Evolutionary conservation across 805 yeast species (phyloP).

Genomic region (Cyberlindnera maritima): DNA sequence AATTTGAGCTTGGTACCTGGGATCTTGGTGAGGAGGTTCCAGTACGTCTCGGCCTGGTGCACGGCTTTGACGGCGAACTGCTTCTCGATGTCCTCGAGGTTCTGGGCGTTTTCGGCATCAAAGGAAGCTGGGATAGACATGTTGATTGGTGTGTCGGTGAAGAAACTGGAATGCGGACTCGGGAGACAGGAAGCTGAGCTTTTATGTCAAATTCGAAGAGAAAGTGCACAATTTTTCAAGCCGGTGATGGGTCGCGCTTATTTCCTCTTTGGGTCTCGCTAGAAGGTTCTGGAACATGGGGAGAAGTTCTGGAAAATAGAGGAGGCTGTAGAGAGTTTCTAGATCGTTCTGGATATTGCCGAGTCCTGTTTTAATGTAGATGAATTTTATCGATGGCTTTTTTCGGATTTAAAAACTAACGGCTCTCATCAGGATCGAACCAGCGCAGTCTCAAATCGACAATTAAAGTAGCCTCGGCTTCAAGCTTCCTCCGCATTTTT

Average conservation of each 20-base stretch:
- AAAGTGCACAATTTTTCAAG: background rate
- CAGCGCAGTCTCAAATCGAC: no score
- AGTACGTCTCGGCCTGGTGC: constrained; percentile 91
- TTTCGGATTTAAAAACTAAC: no score
- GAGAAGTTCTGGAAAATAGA: background rate
- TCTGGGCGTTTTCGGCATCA: constrained; percentile 89
- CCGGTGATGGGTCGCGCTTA: background rate
- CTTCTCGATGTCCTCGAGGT: constrained; percentile 92
- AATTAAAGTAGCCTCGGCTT: background rate
- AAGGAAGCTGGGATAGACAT: constrained; percentile 34
- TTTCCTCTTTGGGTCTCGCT: background rate
- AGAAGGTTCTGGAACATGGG: background rate
- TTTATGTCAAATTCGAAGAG: background rate
- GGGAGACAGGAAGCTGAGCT: no score
- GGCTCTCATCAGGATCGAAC: no score
- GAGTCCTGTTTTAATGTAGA: no score
- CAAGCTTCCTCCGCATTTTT: background rate
- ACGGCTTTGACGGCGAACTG: constrained; percentile 99
- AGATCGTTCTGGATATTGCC: no score
- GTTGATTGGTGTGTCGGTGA: background rate
- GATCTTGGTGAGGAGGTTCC: constrained; percentile 70
- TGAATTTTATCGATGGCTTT: background rate
- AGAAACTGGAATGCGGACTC: no score
- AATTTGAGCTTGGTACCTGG: constrained; percentile 78
- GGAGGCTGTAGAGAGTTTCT: background rate